Percentiles rank a stretch among this genome's conserved stretches.
Conservation (phyloP, 331 rosid genomes). For the Saraca asoca region DNA sequence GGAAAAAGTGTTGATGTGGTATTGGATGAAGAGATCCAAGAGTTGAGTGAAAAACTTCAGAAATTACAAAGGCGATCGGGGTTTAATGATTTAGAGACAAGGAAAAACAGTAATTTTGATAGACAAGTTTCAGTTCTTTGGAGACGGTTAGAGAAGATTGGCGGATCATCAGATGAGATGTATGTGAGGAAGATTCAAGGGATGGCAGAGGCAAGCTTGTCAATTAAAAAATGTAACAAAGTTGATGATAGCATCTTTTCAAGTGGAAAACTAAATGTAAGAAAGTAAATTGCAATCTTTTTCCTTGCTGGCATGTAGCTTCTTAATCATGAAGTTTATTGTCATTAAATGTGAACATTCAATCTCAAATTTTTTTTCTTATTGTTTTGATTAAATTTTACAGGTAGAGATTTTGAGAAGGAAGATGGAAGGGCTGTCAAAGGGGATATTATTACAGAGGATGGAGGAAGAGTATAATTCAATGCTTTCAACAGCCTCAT, state of each 20-base stretch:
- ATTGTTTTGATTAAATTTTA: conserved; percentile 11
- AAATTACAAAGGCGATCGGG: conserved; percentile 60
- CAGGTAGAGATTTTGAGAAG: conserved; percentile 85
- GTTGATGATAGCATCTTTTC: conserved; percentile 47
- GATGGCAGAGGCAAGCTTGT: conserved; percentile 61
- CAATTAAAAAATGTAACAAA: conserved; percentile 40
- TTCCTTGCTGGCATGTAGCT: neutral
- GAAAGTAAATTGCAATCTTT: conserved; percentile 16
- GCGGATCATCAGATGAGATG: conserved; percentile 55
- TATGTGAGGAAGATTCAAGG: conserved; percentile 57
- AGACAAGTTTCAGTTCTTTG: conserved; percentile 57
- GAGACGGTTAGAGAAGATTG: conserved; percentile 58
- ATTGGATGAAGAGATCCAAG: conserved; percentile 66
- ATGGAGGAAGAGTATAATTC: conserved; percentile 95
- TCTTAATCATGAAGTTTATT: neutral
- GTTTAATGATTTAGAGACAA: conserved; percentile 37
- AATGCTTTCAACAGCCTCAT: conserved; percentile 59
- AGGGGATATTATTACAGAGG: conserved; percentile 70
- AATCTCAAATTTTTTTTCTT: conserved; percentile 17
- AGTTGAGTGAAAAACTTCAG: conserved; percentile 63
- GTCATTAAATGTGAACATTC: neutral
- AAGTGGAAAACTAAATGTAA: conserved; percentile 67
- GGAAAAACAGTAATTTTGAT: conserved; percentile 58
- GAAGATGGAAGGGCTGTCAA: conserved; percentile 88
- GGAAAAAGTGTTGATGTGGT: conserved; percentile 49